These are phyloP conservation scores for Fremontodendron californicum DNA, from an alignment of 345 rosid genomes.

Conservation along the genomic window DNA sequence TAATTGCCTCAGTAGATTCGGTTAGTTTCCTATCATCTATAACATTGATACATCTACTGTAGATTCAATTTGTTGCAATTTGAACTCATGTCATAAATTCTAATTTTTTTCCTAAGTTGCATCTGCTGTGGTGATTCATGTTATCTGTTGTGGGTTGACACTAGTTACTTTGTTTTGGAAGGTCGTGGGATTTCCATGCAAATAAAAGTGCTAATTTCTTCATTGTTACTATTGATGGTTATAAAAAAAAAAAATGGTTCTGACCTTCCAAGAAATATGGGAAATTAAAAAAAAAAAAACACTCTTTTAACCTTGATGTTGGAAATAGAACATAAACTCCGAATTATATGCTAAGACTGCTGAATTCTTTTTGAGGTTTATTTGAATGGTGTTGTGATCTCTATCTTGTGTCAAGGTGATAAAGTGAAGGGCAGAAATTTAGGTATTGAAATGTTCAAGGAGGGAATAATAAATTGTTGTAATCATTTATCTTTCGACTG, in stretches of 20 bases:
- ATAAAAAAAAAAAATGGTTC: background rate
- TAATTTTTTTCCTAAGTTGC: background rate
- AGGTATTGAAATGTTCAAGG: background rate
- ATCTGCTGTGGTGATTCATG: background rate
- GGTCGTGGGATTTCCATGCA: background rate
- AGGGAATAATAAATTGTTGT: background rate
- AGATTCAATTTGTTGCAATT: slow-evolving; percentile 7
- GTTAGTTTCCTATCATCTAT: slow-evolving; percentile 40
- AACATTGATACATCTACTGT: slow-evolving; percentile 18
- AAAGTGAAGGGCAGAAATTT: background rate
- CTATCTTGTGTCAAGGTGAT: background rate
- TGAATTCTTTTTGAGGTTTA: background rate
- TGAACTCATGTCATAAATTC: background rate
- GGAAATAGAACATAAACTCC: background rate
- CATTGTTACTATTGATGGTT: background rate
- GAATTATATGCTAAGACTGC: background rate
- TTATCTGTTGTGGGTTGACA: background rate
- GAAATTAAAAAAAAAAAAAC: background rate
- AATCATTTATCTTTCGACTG: background rate
- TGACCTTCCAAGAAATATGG: background rate
- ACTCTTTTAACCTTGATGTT: background rate
- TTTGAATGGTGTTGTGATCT: slow-evolving; percentile 1
- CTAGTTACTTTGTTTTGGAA: background rate
- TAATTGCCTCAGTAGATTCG: slow-evolving; percentile 87
- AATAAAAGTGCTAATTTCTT: background rate